Percentiles rank a stretch among this genome's conserved stretches.
These are phyloP conservation scores for Chionographis japonica DNA, from an alignment of 106 monocot genomes.

Conservation along the genomic window DNA sequence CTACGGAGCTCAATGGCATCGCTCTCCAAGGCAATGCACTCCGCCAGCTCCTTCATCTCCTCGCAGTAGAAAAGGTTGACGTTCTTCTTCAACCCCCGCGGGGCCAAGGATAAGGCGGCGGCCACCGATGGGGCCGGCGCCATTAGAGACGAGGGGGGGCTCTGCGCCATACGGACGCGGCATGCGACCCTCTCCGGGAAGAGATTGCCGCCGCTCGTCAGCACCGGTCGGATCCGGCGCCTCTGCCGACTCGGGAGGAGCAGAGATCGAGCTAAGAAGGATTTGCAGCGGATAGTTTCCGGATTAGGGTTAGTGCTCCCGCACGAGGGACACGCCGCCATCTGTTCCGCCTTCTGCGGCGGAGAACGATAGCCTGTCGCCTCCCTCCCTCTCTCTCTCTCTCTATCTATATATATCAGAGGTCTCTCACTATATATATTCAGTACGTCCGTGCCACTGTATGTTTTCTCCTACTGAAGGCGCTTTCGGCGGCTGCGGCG, in stretches of 20 bases:
- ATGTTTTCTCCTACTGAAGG: no score
- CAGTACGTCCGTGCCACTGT: no score
- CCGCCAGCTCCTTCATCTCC: conserved; percentile 80
- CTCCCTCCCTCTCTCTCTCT: no score
- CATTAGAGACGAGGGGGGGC: conserved; percentile 1
- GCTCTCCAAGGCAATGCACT: conserved; percentile 63
- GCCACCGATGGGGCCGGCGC: conserved; percentile 18
- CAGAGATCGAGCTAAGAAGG: not conserved
- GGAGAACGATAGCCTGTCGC: no score
- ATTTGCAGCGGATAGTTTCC: not conserved
- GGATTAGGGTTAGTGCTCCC: conserved; percentile 1
- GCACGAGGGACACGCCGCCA: conserved; percentile 3
- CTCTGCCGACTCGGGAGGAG: not conserved
- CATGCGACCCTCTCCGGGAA: not conserved
- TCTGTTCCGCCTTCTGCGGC: no score
- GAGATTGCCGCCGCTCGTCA: conserved; percentile 5
- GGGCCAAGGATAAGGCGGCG: conserved; percentile 19
- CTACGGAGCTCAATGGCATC: conserved; percentile 81
- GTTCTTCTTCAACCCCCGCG: conserved; percentile 49
- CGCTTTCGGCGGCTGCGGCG: no score
- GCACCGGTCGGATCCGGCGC: conserved; percentile 4
- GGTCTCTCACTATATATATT: no score
- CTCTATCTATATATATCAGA: no score
- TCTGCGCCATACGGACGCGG: not conserved
- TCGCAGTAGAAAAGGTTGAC: conserved; percentile 87